A percentile compares a stretch with the other conserved stretches of the same genome.
Conservation (phyloP, 2,329 filamentous ascomycete genomes). For the Neofusicoccum umdonicola region DNA sequence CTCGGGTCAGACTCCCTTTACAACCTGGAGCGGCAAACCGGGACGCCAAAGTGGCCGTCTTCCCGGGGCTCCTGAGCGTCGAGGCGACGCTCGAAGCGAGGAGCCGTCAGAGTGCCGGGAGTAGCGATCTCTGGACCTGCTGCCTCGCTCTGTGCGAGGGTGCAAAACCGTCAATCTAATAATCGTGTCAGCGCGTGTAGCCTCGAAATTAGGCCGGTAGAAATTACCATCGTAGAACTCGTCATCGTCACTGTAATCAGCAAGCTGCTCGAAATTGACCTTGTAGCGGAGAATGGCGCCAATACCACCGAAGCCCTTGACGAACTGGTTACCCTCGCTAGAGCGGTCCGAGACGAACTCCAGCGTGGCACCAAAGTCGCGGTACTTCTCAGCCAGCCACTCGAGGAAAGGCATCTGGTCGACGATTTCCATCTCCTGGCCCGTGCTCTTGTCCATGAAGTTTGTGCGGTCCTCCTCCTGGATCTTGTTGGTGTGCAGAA, state of each 20-base stretch:
- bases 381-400: conserved; percentile 98
- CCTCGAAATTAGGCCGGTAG: no score
- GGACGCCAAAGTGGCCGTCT: conserved; percentile 25
- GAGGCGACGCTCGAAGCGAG: conserved; percentile 42
- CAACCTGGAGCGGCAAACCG: conserved; percentile 40
- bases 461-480: conserved; percentile 76
- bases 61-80: conserved; percentile 33
- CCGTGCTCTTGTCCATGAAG: conserved; percentile 94
- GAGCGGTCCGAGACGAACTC: conserved; percentile 98
- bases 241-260: conserved; percentile 74
- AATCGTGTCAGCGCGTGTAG: conserved; percentile 8
- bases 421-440: conserved; percentile 94
- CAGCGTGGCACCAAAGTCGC: conserved; percentile 90
- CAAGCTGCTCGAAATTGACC: conserved; percentile 99
- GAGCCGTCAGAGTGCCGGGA: conserved; percentile 56
- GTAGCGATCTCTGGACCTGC: conserved; percentile 60
- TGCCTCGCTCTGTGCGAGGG: conserved; percentile 88
- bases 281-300: conserved; percentile 97
- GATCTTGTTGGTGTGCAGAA: conserved; percentile 84
- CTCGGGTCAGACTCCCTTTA: conserved; percentile 30
- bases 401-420: conserved; percentile 93
- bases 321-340: conserved; percentile 98
- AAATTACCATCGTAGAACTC: conserved; percentile 77
- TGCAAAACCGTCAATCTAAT: conserved; percentile 82
- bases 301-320: conserved; percentile 98